These are phyloP conservation scores for Bipolaris gigantea DNA, from an alignment of 2,329 filamentous ascomycete genomes.

Conservation along the genomic window DNA sequence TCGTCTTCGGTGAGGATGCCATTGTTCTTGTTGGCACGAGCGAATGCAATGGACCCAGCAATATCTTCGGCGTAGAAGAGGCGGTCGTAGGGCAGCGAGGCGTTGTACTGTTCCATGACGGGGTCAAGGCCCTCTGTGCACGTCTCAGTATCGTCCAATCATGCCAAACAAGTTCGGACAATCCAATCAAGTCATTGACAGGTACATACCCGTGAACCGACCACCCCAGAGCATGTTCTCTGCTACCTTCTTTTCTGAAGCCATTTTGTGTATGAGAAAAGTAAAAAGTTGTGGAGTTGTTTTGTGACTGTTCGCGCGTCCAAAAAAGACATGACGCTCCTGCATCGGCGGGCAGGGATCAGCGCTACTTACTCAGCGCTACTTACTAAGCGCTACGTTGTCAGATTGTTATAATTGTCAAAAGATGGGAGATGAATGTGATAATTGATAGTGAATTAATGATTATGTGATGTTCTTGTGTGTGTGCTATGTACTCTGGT, in stretches of 20 bases:
- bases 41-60: constrained; percentile 77
- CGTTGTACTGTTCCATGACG: constrained; percentile 84
- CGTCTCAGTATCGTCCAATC: constrained; percentile 15
- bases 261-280: constrained; percentile 26
- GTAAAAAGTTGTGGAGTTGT: background rate
- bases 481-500: too few relatives aligned
- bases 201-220: constrained; percentile 27
- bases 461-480: too few relatives aligned
- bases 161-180: background rate
- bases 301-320: constrained; percentile 28
- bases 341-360: constrained; percentile 30
- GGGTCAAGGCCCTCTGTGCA: constrained; percentile 74
- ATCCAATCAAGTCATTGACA: background rate
- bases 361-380: too few relatives aligned
- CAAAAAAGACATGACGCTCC: constrained; percentile 29
- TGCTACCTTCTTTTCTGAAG: constrained; percentile 41
- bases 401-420: too few relatives aligned
- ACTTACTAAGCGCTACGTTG: too few relatives aligned
- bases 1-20: constrained; percentile 74
- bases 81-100: constrained; percentile 76
- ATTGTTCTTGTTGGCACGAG: constrained; percentile 73
- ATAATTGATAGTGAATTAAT: too few relatives aligned
- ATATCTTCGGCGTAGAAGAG: constrained; percentile 80
- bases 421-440: too few relatives aligned
- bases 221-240: constrained; percentile 47